Evolutionary conservation across 352 stramenopile species (phyloP), one percentile per base, ranked within the genome.

Genomic region (Elongisporangium anandrum): DNA sequence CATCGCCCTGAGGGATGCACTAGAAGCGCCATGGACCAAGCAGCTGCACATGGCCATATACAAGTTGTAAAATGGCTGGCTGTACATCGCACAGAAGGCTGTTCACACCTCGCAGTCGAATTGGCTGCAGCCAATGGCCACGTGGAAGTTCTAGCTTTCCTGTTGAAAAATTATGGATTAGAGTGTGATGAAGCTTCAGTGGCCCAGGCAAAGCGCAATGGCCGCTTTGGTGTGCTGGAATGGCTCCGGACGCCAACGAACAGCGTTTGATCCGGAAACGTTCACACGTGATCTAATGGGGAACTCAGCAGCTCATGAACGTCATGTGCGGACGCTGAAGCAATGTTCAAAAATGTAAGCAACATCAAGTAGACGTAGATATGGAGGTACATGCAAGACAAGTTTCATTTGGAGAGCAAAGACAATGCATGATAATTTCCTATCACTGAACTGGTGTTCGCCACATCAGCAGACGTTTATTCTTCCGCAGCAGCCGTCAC

Each of bases 1-100:
- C 69, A 94, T 56, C 84, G 84, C 9, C 59, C n/a, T 0, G 84
- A 94, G 72, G 84, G 84, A 6, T 88, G 79, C 58, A 90, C 84
- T 13, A 77, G 70, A 26, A 73, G 88, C 16, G 84, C 81, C 24
- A 78, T 77, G 51, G 69, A 82, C 67, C 86, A 85, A 23, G 84
- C 84, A 16, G 64, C 78, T 24, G 79, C 85, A 54, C 89, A 88
- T 49, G 78, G 81, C 38, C 75, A 94, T 60, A 59, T 87, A 38
- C 56, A 83, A 24, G 81, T 90, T 41, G 64, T 89, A 17, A 61
- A 65, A 52, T 92, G 85, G 69, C 67, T 94, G 12, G 29, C 29
- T 41, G 29, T 8, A 8, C 29, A 41, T 41, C 29, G 29, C 29
- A 41, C 29, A 8, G 29, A 41, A 41, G 29, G 29, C 29, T 41